Conservation (phyloP, 2,329 filamentous ascomycete genomes). For the Talaromyces sp. region DNA sequence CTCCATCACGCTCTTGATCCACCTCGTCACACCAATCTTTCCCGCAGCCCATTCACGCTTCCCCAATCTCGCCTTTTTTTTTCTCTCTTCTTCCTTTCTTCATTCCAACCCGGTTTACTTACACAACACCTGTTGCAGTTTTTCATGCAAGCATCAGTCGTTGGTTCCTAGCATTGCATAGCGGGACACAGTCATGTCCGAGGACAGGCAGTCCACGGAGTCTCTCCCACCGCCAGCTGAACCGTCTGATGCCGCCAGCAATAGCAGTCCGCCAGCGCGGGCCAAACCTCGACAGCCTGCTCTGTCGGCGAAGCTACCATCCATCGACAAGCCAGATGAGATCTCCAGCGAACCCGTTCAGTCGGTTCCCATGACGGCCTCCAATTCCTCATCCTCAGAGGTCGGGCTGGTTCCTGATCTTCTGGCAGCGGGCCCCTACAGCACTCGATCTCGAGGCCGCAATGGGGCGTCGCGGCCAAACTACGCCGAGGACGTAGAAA, state of each 20-base stretch:
- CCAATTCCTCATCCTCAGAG: constrained; percentile 37
- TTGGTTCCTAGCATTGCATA: neutral
- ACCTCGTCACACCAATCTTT: neutral
- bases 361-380: constrained; percentile 40
- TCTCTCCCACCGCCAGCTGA: constrained; percentile 23
- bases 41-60: neutral
- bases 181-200: constrained; percentile 24
- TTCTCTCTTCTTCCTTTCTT: constrained; percentile 1
- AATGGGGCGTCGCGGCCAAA: constrained; percentile 76
- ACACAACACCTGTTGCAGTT: neutral
- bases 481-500: constrained; percentile 90
- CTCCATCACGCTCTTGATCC: constrained; percentile 4
- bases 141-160: neutral
- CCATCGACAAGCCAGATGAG: constrained; percentile 14
- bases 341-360: constrained; percentile 29
- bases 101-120: neutral
- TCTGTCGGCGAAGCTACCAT: constrained; percentile 3
- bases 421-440: constrained; percentile 66
- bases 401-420: constrained; percentile 29
- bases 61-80: neutral
- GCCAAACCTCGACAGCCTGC: constrained; percentile 9
- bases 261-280: constrained; percentile 30
- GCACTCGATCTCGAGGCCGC: constrained; percentile 89
- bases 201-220: constrained; percentile 24
- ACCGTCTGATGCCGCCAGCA: constrained; percentile 19